Base-by-base conservation (phyloP, 805 yeast species). In the Starmerella geochares region DNA sequence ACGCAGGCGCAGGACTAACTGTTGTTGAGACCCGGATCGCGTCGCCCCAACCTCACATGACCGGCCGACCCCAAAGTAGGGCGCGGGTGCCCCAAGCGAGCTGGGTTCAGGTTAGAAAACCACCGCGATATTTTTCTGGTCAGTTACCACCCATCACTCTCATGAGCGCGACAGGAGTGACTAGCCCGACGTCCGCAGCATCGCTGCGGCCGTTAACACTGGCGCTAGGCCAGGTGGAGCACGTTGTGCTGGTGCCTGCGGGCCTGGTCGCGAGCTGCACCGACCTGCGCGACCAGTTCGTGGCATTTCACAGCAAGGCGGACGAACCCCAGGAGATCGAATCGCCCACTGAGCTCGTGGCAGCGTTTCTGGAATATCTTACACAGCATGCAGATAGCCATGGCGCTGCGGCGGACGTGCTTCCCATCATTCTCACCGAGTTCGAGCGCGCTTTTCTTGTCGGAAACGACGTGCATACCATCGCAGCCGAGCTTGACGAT, bases 201-300 rank as follows among this genome's bases (percentile, higher is more conserved):
- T 71, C 83, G 14, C 66, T 77, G 60, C 79, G 97, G 71, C 95
- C 97, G 31, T 75, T 92, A 64, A 80, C 80, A 48, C 74, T 92
- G 60, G 70, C 80, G 52, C 94, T 86, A 63, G 96, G 96, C 51
- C 71, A 84, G 17, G 78, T 90, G 51, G 97, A 90, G 71, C 86
- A 87, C 66, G 82, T 90, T 19, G 71, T 90, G 48, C 74, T 88
- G 61, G 87, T 92, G 49, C 95, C 97, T 45, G 80, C 92, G 35
- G 77, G 79, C 50, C 74, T 81, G 48, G 83, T 84, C 63, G 78
- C 86, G 61, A 77, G 80, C 61, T 85, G 85, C 64, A 81, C 90
- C 52, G 95, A 88, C 69, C 75, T 92, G 60, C 83, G 85, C 61
- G 88, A 86, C 58, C 94, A 82, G 67, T 92, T 90, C 66, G 71